Conservation (phyloP, 2,329 filamentous ascomycete genomes). For the Claviceps africana region DNA sequence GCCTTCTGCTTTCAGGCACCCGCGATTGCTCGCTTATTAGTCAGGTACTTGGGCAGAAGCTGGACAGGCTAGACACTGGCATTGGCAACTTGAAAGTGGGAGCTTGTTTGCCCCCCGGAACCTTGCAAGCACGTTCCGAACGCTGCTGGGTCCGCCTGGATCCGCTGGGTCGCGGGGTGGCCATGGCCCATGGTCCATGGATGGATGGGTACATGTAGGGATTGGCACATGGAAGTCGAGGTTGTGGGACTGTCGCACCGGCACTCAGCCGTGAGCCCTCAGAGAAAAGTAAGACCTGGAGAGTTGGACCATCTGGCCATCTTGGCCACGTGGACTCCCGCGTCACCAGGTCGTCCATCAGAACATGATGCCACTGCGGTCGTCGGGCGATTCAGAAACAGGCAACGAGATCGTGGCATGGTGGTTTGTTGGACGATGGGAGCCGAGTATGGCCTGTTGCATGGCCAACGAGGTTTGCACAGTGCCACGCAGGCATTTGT, state of each 20-base stretch:
- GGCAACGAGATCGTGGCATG: not conserved
- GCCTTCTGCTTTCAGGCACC: not conserved
- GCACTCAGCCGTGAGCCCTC: not conserved
- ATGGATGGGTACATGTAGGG: constrained; percentile 15
- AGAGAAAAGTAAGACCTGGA: constrained; percentile 1
- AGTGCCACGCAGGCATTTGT: not conserved
- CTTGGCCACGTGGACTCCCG: constrained; percentile 3
- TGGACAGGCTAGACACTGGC: not conserved
- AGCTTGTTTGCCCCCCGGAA: not conserved
- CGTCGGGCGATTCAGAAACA: not conserved
- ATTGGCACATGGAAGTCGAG: constrained; percentile 53
- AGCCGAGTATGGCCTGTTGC: not conserved
- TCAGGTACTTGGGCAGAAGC: not conserved
- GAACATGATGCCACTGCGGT: not conserved
- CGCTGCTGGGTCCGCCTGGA: not conserved
- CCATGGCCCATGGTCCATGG: not conserved
- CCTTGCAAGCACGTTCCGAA: not conserved
- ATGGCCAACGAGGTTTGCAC: not conserved
- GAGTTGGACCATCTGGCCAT: not conserved
- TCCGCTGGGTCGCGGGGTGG: not conserved
- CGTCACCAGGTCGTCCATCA: not conserved
- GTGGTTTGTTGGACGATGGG: not conserved
- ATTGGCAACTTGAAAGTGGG: not conserved
- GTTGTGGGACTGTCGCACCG: not conserved
- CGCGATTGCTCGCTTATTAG: no score